phyloP scores from a whole-genome alignment of 2,329 filamentous ascomycete species.

The Talaromyces piceae region DNA sequence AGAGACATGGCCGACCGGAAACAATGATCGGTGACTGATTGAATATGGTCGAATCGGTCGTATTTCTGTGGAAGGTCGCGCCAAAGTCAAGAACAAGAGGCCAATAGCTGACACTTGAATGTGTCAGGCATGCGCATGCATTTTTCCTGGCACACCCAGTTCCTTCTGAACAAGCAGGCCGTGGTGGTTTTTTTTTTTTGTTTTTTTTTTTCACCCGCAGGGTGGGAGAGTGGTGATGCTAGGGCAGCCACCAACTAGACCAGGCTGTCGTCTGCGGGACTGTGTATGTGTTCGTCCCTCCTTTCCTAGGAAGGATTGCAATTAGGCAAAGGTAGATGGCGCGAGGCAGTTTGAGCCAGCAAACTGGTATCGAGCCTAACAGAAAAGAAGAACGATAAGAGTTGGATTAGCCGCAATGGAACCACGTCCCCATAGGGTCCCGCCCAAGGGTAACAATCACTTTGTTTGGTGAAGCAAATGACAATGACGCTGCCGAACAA shows the following conservation, averaged over 20 bases:
- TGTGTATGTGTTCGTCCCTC: background rate
- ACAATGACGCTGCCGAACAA: background rate
- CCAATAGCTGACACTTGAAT: background rate
- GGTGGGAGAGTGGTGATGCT: background rate
- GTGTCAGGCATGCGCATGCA: background rate
- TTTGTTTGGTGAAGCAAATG: background rate
- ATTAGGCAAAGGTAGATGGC: background rate
- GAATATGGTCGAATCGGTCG: background rate
- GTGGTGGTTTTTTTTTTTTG: too few relatives aligned
- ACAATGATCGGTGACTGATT: conserved; percentile 26
- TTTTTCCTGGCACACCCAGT: background rate
- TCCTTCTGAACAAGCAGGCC: background rate
- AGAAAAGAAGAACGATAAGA: background rate
- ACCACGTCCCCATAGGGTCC: background rate
- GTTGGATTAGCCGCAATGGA: background rate
- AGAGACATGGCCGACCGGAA: conserved; percentile 21
- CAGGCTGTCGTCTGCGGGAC: too few relatives aligned
- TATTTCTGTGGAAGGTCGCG: background rate
- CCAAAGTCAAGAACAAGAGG: background rate
- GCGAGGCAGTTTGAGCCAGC: background rate
- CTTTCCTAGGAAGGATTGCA: background rate
- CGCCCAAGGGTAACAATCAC: background rate
- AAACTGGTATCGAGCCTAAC: background rate
- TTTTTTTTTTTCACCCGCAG: too few relatives aligned
- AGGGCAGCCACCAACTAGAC: background rate